Percentiles rank a stretch among this genome's conserved stretches.
phyloP scores from a whole-genome alignment of 495 filamentous ascomycete species.

The Hypoxylon crocopeplum region DNA sequence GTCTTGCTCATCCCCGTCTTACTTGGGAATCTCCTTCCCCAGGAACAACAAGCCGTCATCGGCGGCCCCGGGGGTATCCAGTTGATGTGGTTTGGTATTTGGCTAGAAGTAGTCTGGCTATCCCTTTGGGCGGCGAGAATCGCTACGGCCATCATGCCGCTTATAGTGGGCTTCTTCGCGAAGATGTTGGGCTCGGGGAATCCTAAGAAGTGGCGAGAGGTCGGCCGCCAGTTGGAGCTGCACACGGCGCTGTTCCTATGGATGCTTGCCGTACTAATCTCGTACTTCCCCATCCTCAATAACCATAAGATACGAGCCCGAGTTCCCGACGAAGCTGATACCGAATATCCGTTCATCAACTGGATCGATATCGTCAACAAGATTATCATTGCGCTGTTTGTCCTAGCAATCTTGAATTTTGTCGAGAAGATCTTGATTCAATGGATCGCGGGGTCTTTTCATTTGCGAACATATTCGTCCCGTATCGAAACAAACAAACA shows the following conservation, averaged over 20 bases:
- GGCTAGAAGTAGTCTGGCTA: slow-evolving; percentile 93
- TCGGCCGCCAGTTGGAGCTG: slow-evolving; percentile 85
- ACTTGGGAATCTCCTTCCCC: slow-evolving; percentile 71
- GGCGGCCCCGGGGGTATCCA: slow-evolving; percentile 77
- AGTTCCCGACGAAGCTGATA: slow-evolving; percentile 47
- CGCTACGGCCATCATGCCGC: slow-evolving; percentile 76
- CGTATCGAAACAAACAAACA: slow-evolving; percentile 94
- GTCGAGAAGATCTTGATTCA: slow-evolving; percentile 94
- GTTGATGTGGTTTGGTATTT: slow-evolving; percentile 91
- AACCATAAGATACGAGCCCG: slow-evolving; percentile 67
- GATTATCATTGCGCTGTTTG: slow-evolving; percentile 82
- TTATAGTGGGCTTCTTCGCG: slow-evolving; percentile 66
- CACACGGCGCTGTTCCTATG: slow-evolving; percentile 90
- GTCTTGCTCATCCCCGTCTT: slow-evolving; percentile 83
- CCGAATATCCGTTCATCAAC: slow-evolving; percentile 53
- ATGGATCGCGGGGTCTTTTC: slow-evolving; percentile 92
- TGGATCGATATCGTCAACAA: slow-evolving; percentile 89
- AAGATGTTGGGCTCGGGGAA: slow-evolving; percentile 83
- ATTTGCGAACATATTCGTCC: slow-evolving; percentile 88
- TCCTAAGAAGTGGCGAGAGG: slow-evolving; percentile 90
- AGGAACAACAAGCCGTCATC: slow-evolving; percentile 44
- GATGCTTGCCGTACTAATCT: slow-evolving; percentile 82
- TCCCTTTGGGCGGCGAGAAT: slow-evolving; percentile 87
- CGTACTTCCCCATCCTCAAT: slow-evolving; percentile 73
- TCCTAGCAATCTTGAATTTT: slow-evolving; percentile 80